Evolutionary conservation across 2,329 filamentous ascomycete species (phyloP), one percentile per base, ranked within the genome.

Genomic region (Penicillium sp.): DNA sequence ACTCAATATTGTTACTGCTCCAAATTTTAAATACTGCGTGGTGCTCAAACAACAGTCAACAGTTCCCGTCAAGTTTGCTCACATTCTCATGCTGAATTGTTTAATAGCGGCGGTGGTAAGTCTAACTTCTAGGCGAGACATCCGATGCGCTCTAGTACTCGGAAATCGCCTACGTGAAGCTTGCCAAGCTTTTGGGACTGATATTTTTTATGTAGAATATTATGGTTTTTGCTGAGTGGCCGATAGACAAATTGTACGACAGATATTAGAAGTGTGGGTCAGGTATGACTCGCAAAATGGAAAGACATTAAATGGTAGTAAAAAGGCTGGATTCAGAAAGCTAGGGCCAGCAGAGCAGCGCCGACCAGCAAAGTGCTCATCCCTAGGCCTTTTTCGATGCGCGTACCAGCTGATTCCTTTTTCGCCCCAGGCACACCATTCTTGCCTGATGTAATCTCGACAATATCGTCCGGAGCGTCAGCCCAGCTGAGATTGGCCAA

Each of bases 371-470:
- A 9, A 4, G 22, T 29, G 10, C 16, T 22, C 33, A 56, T 26
- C 1, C 24, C 26, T 10, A 52, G n/a, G 24, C 19, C 19, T 27
- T n/a, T 31, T 39, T 29, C 37, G 21, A 54, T 16, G 2, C 7
- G 29, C 14, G 50, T 6, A 21, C 37, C 45, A 16, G 55, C 45
- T 10, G 44, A 45, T 9, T 48, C 33, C 7, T 19, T 39, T 27
- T 52, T 52, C 19, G 44, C 27, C 8, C 45, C 49, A 13, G 49
- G 21, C 4, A 46, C 37, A 44, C 44, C 49, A 42, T 49, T 33
- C 22, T 47, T 49, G 7, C 37, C 53, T 10, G 33, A 49, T 35
- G 13, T 45, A 46, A 57, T 57, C 37, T 57, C 55, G 16, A 57
- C 55, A 33, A 57, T 49, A 45, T 57, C 49, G 39, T 49, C 45